Percentiles rank a stretch among this genome's conserved stretches.
Conservation (phyloP, 176 grass and related monocot species). For the Bolboschoenus planiculmis region DNA sequence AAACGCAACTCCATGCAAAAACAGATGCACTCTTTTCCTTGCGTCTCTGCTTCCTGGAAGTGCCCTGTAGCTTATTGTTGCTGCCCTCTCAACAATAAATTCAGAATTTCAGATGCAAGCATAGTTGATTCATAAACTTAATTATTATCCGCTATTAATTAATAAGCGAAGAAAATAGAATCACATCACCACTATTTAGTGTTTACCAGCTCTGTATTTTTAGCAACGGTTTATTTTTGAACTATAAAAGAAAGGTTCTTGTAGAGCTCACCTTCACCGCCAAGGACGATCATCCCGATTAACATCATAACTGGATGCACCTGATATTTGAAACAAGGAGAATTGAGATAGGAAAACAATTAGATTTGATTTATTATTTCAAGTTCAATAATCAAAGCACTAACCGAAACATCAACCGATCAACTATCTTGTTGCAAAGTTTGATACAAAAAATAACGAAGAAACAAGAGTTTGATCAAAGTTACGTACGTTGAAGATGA, state of each 20-base stretch:
- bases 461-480: neutral
- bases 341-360: neutral
- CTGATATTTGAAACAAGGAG: constrained; percentile 22
- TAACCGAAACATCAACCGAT: neutral
- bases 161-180: neutral
- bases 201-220: neutral
- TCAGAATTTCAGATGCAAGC: neutral
- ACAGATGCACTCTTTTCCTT: constrained; percentile 56
- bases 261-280: constrained; percentile 45
- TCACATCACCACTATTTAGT: neutral
- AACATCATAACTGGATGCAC: constrained; percentile 83
- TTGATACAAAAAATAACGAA: neutral
- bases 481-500: constrained; percentile 60
- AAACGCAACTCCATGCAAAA: constrained; percentile 50
- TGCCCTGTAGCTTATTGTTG: constrained; percentile 58
- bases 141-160: neutral
- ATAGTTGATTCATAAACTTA: neutral
- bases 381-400: constrained; percentile 13
- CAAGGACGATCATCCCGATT: constrained; percentile 58
- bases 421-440: neutral
- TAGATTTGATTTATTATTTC: neutral
- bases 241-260: constrained; percentile 15
- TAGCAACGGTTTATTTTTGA: neutral
- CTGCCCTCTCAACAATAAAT: constrained; percentile 32
- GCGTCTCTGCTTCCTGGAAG: constrained; percentile 36